phyloP scores from a whole-genome alignment of 2,329 filamentous ascomycete species.

The Ilyonectria robusta region DNA sequence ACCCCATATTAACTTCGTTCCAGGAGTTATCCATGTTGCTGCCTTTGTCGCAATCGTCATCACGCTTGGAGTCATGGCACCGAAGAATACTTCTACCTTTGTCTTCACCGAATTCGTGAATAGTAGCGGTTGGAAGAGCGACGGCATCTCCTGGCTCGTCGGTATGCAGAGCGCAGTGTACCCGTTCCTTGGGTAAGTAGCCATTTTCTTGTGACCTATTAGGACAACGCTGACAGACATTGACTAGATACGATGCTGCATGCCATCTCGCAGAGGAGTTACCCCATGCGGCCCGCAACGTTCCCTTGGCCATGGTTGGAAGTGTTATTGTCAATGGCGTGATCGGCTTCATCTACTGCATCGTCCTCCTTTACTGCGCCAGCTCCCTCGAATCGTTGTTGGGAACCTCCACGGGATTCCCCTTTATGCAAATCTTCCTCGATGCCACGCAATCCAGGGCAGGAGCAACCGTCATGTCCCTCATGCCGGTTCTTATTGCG shows the following conservation, averaged over 20 bases:
- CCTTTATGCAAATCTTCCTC: slow-evolving; percentile 59
- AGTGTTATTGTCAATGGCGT: slow-evolving; percentile 59
- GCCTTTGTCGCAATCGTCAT: slow-evolving; percentile 49
- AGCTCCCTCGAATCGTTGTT: slow-evolving; percentile 56
- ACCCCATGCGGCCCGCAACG: slow-evolving; percentile 51
- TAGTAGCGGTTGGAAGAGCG: slow-evolving; percentile 50
- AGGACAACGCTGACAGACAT: not conserved
- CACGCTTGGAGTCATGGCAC: slow-evolving; percentile 49
- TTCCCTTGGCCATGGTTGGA: slow-evolving; percentile 53
- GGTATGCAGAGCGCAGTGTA: slow-evolving; percentile 51
- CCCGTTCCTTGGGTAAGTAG: slow-evolving; percentile 51
- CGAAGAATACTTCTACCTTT: slow-evolving; percentile 48
- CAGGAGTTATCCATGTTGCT: slow-evolving; percentile 46
- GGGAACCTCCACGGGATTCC: slow-evolving; percentile 57
- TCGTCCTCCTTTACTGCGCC: slow-evolving; percentile 60
- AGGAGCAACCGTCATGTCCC: slow-evolving; percentile 48
- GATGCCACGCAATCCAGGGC: slow-evolving; percentile 46
- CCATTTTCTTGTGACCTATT: not conserved
- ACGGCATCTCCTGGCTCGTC: slow-evolving; percentile 52
- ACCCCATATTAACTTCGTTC: slow-evolving; percentile 2
- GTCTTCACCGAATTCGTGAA: slow-evolving; percentile 53
- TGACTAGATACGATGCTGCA: slow-evolving; percentile 51
- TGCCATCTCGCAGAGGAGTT: slow-evolving; percentile 54
- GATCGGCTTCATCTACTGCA: slow-evolving; percentile 59
- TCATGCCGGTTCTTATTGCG: slow-evolving; percentile 48